Evolutionary conservation across 345 rosid species (phyloP), one percentile per base, ranked within the genome.

Genomic region (Eucalyptus camaldulensis): DNA sequence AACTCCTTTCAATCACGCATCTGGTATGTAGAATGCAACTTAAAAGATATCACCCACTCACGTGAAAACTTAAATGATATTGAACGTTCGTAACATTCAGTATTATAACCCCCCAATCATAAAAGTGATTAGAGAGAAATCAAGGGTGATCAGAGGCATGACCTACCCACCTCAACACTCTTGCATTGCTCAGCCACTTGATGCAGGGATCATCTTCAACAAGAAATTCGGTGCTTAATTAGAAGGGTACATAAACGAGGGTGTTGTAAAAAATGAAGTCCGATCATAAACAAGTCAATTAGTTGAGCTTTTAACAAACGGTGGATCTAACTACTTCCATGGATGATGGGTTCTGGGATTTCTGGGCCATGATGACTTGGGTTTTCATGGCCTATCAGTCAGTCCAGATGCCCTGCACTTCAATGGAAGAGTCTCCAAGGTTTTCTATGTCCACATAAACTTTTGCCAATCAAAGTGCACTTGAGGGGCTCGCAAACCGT

Each of bases 31-130:
- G 3, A 19, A 3, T 40, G 8, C 6, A 21, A 76, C 47, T 37
- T 37, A 21, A 6, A 6, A 7, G 25, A 19, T 19, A 10, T 72
- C 27, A 10, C 0, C 27, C 14, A 10, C 4, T 1, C 4, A 12
- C 1, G 5, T n/a, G 76, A 3, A 65, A 65, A 65, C 72, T 65
- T 65, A 14, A 3, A 7, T n/a, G 31, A 65, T n/a, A 29, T 13
- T n/a, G 31, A 13, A 15, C 3, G 11, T 65, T 65, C 3, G 37
- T 65, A 14, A 65, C 21, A 4, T 8, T n/a, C 76, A 8, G 15
- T 4, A 0, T 29, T 60, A 25, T 60, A 25, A 60, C 2, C n/a
- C 65, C 11, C 4, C 14, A 1, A 65, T 65, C 37, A 65, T 31
- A 67, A 31, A 67, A 67, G 43, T 67, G 43, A 31, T 67, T 8